Evolutionary conservation across 441 rosid species (phyloP).

Genomic region (Mallotus japonicus): DNA sequence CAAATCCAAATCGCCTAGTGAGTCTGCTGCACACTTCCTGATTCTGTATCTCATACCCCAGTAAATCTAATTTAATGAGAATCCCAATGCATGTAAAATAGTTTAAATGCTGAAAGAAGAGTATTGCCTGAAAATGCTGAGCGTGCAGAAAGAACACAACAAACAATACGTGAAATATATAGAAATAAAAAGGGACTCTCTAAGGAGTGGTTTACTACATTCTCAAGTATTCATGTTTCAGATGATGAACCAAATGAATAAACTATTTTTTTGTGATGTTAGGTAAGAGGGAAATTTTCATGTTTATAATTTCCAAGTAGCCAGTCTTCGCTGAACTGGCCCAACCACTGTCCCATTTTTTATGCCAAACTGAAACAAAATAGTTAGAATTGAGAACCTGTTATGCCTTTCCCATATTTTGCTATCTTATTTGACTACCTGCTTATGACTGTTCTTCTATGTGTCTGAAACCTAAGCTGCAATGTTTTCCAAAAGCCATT

Average conservation of each 20-base stretch:
- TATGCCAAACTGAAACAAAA: neutral
- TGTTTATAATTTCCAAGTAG: too few relatives aligned
- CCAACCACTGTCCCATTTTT: neutral
- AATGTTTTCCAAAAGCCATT: neutral
- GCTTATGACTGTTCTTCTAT: neutral
- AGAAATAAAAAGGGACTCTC: neutral
- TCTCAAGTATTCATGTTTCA: neutral
- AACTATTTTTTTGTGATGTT: neutral
- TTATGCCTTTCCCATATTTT: too few relatives aligned
- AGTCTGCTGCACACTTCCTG: too few relatives aligned
- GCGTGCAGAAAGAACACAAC: too few relatives aligned
- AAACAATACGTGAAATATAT: too few relatives aligned
- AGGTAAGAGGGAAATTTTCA: neutral
- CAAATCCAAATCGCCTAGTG: too few relatives aligned
- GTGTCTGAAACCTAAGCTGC: neutral
- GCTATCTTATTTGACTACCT: neutral
- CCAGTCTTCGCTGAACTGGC: neutral
- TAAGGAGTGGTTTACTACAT: neutral
- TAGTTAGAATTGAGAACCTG: neutral
- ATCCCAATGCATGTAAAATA: too few relatives aligned
- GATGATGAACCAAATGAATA: too few relatives aligned
- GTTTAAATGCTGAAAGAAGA: too few relatives aligned
- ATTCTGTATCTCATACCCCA: too few relatives aligned
- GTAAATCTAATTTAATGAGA: too few relatives aligned
- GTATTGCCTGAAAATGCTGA: too few relatives aligned